Base-by-base conservation (phyloP, 768 basidiomycete genomes). In the Leccinellum rugosiceps region DNA sequence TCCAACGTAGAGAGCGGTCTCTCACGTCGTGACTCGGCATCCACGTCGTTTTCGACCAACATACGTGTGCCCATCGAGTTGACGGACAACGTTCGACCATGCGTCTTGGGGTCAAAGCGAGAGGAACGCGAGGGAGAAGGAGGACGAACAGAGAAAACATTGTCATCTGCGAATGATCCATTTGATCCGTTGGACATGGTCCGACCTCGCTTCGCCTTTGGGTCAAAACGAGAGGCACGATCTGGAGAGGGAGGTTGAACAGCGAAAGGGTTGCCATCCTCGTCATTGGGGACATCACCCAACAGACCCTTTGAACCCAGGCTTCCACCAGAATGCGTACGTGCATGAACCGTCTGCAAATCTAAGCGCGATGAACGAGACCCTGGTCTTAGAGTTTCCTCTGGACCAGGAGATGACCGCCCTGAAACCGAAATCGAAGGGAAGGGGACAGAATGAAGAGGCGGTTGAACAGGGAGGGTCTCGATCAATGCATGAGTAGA, bases 81-180 rank as follows among this genome's bases (percentile, higher is more conserved):
- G 57, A 82, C 83, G 4, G 89, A 91, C 57, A 77, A 57, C 8
- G 86, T 83, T 32, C 87, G 82, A 28, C 78, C 75, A 66, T 81
- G 84, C n/a, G 73, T 74, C 68, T 92, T 92, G n/a, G 90, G 90
- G 70, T 94, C 92, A 68, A 93, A 90, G 31, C 85, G 81, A 19
- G 89, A 91, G 23, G 83, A 79, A 44, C 83, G 80, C 9, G 81
- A 73, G 10, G 77, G 73, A n/a, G 80, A 81, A 23, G 86, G 85
- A 41, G 86, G 82, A 45, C 84, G 81, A 31, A 91, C 71, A 30
- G 85, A 80, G 67, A 92, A 92, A 15, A 85, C 84, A 66, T 87
- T 90, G 52, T 84, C 79, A 47, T 74, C 74, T 43, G 72, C 68
- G 43, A 78, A 65, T 19, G 75, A 70, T 30, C 63, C 62, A 71